These are phyloP conservation scores for Backusella westeae DNA, from an alignment of 192 early-diverging fungal genomes.

Conservation along the genomic window DNA sequence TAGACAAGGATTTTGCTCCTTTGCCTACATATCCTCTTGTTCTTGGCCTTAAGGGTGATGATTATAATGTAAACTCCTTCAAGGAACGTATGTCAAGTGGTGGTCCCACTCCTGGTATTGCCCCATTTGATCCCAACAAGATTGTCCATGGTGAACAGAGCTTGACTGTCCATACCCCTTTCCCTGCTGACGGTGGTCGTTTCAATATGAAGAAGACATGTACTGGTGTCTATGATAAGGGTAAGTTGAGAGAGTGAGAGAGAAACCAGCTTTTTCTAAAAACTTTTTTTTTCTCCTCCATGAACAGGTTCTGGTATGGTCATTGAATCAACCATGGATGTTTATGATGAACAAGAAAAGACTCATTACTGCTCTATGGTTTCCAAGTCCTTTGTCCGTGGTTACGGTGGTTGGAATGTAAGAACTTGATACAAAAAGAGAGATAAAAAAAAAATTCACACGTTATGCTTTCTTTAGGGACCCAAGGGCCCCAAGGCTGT, in stretches of 20 bases:
- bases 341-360: conserved; percentile 40
- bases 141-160: conserved; percentile 75
- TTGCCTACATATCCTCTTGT: conserved; percentile 74
- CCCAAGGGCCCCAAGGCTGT: conserved; percentile 65
- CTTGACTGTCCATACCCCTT: conserved; percentile 53
- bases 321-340: conserved; percentile 53
- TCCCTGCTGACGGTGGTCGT: conserved; percentile 55
- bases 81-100: conserved; percentile 42
- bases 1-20: conserved; percentile 49
- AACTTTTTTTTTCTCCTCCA: not conserved
- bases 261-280: not conserved
- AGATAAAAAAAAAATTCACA: conserved; percentile 6
- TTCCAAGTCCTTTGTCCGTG: conserved; percentile 63
- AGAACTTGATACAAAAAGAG: not conserved
- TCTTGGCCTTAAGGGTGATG: conserved; percentile 52
- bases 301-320: conserved; percentile 54
- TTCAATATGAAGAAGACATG: conserved; percentile 55
- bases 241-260: conserved; percentile 21
- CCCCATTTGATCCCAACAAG: conserved; percentile 61
- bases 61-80: conserved; percentile 30
- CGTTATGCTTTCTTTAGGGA: conserved; percentile 32
- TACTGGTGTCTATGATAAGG: conserved; percentile 72
- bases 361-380: conserved; percentile 45
- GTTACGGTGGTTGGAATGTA: conserved; percentile 66
- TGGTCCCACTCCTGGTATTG: conserved; percentile 55